phyloP scores from a whole-genome alignment of 345 rosid species.

The Euclidium syriacum region DNA sequence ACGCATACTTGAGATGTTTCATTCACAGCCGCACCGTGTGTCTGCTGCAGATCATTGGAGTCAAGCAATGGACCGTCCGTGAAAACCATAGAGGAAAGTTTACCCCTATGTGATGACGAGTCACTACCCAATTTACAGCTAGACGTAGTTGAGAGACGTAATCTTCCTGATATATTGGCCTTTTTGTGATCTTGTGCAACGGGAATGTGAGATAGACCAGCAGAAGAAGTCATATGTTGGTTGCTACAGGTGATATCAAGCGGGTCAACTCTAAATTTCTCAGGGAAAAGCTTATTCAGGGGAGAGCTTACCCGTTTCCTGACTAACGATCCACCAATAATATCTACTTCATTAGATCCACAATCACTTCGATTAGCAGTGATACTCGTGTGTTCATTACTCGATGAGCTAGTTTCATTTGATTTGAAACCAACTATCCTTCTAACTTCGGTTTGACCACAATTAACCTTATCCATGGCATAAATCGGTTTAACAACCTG shows the following conservation, averaged over 20 bases:
- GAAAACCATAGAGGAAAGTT: constrained; percentile 35
- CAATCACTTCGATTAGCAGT: constrained; percentile 30
- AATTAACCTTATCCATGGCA: constrained; percentile 33
- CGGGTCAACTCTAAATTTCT: constrained; percentile 40
- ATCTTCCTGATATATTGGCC: constrained; percentile 48
- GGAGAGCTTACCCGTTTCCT: constrained; percentile 74
- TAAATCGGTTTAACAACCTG: constrained; percentile 29
- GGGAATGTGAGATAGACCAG: constrained; percentile 22
- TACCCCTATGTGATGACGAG: constrained; percentile 18
- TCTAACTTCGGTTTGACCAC: constrained; percentile 39
- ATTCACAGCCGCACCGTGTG: constrained; percentile 12
- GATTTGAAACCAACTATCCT: constrained; percentile 76
- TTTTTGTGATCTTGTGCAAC: constrained; percentile 56
- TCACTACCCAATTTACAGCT: constrained; percentile 31
- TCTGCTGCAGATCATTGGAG: constrained; percentile 12
- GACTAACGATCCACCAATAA: constrained; percentile 44
- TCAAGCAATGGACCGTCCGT: constrained; percentile 73
- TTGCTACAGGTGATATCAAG: constrained; percentile 43
- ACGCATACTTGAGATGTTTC: constrained; percentile 31
- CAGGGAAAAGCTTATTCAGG: constrained; percentile 45
- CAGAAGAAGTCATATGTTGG: constrained; percentile 34
- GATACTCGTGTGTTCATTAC: constrained; percentile 27
- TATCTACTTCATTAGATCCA: constrained; percentile 34
- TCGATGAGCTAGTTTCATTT: constrained; percentile 28
- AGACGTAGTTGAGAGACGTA: constrained; percentile 17